Base-by-base conservation (phyloP, 768 basidiomycete genomes). In the Fibroporia radiculosa region DNA sequence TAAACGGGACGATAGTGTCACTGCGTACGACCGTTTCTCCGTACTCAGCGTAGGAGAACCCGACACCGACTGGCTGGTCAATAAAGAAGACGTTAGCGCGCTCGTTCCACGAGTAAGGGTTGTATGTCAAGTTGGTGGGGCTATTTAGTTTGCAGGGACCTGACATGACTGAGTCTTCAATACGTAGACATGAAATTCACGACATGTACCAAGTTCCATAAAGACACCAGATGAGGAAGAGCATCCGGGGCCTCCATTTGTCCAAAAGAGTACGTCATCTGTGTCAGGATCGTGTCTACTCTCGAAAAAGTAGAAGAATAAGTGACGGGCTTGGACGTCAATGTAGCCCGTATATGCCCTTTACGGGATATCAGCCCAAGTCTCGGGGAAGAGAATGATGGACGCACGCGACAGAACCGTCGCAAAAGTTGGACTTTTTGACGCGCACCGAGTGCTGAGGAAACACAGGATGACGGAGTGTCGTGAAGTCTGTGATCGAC, bases 341-440 rank as follows among this genome's bases (percentile, higher is more conserved):
- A 84, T 80, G 52, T 86, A 85, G 5, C 83, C 83, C 0, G 83
- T 82, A 57, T 81, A 84, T 0, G 73, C 64, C 18, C 79, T 83
- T 10, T 10, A 8, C n/a, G n/a, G n/a, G n/a, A n/a, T n/a, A n/a
- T n/a, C n/a, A n/a, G n/a, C n/a, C n/a, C n/a, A n/a, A n/a, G n/a
- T n/a, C n/a, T n/a, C n/a, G n/a, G n/a, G n/a, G n/a, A n/a, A n/a
- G n/a, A n/a, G n/a, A n/a, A n/a, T n/a, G n/a, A n/a, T n/a, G n/a
- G n/a, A n/a, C n/a, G n/a, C 24, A 64, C 62, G 28, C 34, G 22
- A 67, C 69, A 28, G 62, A 59, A 10, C 64, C 64, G 52, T 74
- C 70, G 53, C 72, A 72, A 56, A 68, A 70, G 37, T 63, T 53
- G 3, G 59, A 55, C 33, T 60, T 58, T 57, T 71, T 73, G 60